Percentiles rank a stretch among this genome's conserved stretches.
These are phyloP conservation scores for Coffea eugenioides DNA, from an alignment of 257 asterid species.

Conservation along the genomic window DNA sequence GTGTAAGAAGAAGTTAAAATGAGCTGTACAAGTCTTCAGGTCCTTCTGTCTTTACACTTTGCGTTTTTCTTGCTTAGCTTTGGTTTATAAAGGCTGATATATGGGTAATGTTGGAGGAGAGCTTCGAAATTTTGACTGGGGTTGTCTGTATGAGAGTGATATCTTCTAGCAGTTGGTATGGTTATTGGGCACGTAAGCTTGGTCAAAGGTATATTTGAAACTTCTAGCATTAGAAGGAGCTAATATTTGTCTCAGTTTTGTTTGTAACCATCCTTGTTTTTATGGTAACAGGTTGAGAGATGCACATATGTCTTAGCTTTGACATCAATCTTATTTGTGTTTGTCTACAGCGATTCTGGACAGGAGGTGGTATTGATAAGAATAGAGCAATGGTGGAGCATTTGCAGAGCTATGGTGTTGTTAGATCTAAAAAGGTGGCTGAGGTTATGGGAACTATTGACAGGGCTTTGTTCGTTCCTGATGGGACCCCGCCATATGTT, in stretches of 20 bases:
- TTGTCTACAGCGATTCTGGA: slow-evolving; percentile 57
- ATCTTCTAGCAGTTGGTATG: neutral
- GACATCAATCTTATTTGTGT: slow-evolving; percentile 40
- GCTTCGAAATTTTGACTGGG: neutral
- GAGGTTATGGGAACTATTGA: slow-evolving; percentile 83
- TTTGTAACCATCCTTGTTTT: slow-evolving; percentile 6
- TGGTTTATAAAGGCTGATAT: neutral
- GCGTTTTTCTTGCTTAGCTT: neutral
- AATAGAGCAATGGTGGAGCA: slow-evolving; percentile 63
- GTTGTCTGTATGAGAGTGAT: neutral
- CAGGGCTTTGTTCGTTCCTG: slow-evolving; percentile 86
- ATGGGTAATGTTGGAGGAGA: neutral
- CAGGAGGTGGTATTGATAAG: slow-evolving; percentile 42
- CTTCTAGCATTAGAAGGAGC: neutral
- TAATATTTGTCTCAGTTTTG: neutral
- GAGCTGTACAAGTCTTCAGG: neutral
- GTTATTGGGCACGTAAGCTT: neutral
- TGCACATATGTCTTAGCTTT: slow-evolving; percentile 35
- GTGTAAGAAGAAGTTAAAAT: neutral
- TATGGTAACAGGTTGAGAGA: slow-evolving; percentile 39
- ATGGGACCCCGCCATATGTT: slow-evolving; percentile 65
- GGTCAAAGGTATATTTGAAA: neutral
- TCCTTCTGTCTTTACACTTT: neutral
- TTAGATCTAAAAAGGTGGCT: slow-evolving; percentile 57
- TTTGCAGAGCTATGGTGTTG: slow-evolving; percentile 52